phyloP scores from a whole-genome alignment of 768 basidiomycete genomes.

The Lentinula guzmanii region DNA sequence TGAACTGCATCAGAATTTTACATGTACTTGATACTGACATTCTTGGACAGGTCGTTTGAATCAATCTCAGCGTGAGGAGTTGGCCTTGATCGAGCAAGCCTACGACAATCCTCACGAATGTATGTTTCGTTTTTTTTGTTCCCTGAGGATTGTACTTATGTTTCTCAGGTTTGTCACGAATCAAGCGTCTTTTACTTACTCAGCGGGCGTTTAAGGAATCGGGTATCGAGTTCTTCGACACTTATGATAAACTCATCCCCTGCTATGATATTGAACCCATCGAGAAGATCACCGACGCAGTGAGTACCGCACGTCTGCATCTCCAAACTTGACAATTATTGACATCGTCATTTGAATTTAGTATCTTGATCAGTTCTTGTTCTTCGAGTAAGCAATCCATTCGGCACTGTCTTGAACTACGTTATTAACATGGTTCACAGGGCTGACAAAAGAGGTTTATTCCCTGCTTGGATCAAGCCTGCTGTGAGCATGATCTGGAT shows the following conservation, averaged over 20 bases:
- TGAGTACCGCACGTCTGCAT: slow-evolving; percentile 26
- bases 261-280: slow-evolving; percentile 99
- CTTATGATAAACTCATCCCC: slow-evolving; percentile 96
- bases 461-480: slow-evolving; percentile 99
- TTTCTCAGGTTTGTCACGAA: slow-evolving; percentile 74
- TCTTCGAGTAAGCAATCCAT: slow-evolving; percentile 66
- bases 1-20: slow-evolving; percentile 1
- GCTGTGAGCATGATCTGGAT: slow-evolving; percentile 36
- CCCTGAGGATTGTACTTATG: not conserved
- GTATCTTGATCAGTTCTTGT: slow-evolving; percentile 97
- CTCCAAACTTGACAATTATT: not conserved
- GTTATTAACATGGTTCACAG: slow-evolving; percentile 19
- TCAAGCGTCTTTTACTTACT: slow-evolving; percentile 93
- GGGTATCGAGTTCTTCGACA: slow-evolving; percentile 96
- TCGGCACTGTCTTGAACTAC: not conserved
- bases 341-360: slow-evolving; percentile 20
- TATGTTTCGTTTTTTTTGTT: slow-evolving; percentile 20
- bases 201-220: slow-evolving; percentile 99
- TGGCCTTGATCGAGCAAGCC: slow-evolving; percentile 97
- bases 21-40: not conserved
- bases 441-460: slow-evolving; percentile 94
- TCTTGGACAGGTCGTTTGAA: slow-evolving; percentile 64
- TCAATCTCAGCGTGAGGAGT: slow-evolving; percentile 96
- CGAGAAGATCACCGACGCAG: slow-evolving; percentile 99
- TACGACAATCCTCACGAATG: slow-evolving; percentile 99